Base-by-base conservation (phyloP, 371 early-diverging fungal genomes). In the Umbelopsis sp. region DNA sequence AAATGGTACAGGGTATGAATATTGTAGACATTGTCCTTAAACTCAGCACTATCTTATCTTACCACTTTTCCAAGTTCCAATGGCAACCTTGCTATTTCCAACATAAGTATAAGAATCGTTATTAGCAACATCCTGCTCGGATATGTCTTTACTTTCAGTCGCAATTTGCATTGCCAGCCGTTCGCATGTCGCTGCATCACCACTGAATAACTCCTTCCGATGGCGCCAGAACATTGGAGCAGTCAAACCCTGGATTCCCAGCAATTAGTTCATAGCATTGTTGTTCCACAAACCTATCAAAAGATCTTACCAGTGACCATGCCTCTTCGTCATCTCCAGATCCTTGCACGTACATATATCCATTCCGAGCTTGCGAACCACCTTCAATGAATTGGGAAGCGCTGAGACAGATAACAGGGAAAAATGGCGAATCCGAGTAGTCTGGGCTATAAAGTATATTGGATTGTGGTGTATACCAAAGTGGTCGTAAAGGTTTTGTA, bases 271-370 rank as follows among this genome's bases (percentile, higher is more conserved):
- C 22, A 9, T 6, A 7, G 11, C 25, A 25, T 22, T 11, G 14
- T 35, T 4, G 2, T 12, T 25, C 24, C 20, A 25, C 9, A 7
- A 50, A 41, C 50, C 32, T 52, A n/a, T 11, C 50, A 20, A 29
- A 63, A 64, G 11, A 4, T 22, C 51, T 70, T 77, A 86, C 88
- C 75, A 78, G 65, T 35, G 90, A 83, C 96, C 96, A 96, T 68
- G 89, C 78, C 71, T 96, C 96, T 44, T 93, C 89, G 74, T 96
- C 95, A 73, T 96, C 96, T 0, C 88, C 96, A 2, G 95, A 90
- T 6, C 96, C 96, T 78, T 96, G 95, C 4, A 96, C 91, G 69
- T 96, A 96, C 5, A 85, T 70, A 65, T 86, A 93, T 0, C 89
- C 87, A n/a, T 62, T 53, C 3, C 85, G 73, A 63, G 69, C 70